Evolutionary conservation across 2,329 filamentous ascomycete species (phyloP).

Genomic region (Furcasterigmium sp.): DNA sequence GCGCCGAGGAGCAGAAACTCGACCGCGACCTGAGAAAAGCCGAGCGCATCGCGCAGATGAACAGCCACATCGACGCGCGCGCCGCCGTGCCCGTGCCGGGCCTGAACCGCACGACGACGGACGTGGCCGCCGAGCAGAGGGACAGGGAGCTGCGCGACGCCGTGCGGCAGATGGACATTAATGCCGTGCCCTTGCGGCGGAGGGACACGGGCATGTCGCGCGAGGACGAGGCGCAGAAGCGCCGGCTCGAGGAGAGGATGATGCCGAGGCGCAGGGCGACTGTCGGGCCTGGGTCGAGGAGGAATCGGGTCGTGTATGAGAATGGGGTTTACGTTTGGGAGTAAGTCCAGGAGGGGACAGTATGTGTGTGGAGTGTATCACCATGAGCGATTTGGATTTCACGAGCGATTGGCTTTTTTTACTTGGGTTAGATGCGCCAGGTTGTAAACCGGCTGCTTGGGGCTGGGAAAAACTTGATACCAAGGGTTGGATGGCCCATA

Average conservation of each 20-base stretch:
- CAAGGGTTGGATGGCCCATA: neutral
- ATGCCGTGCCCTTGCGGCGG: constrained; percentile 9
- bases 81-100: constrained; percentile 20
- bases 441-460: neutral
- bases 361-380: no score
- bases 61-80: constrained; percentile 35
- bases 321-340: constrained; percentile 34
- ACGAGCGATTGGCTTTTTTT: neutral
- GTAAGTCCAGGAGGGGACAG: no score
- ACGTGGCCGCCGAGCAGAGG: constrained; percentile 8
- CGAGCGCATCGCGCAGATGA: constrained; percentile 32
- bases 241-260: constrained; percentile 34
- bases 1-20: constrained; percentile 14
- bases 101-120: constrained; percentile 8
- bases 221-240: constrained; percentile 32
- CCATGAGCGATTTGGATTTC: neutral
- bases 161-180: constrained; percentile 25
- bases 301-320: constrained; percentile 29
- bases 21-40: constrained; percentile 19
- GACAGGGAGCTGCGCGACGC: constrained; percentile 27
- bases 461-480: neutral
- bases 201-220: constrained; percentile 16
- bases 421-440: neutral
- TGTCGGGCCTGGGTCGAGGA: constrained; percentile 27
- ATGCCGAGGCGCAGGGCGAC: constrained; percentile 29